Conservation (phyloP, 306 rosid species). For the Citrullus colocynthis region DNA sequence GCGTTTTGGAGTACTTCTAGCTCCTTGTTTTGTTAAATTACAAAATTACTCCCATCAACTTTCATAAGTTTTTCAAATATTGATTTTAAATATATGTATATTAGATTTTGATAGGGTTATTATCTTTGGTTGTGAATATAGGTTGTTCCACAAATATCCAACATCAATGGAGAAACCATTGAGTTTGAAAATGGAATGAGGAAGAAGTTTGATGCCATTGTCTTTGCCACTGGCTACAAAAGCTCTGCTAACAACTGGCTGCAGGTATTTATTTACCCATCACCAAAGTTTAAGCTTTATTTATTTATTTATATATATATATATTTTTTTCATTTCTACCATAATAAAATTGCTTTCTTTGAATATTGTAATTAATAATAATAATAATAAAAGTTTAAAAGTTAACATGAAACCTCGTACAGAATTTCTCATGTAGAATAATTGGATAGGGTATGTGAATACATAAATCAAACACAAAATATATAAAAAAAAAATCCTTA, state of each 20-base stretch:
- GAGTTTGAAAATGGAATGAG: conserved; percentile 19
- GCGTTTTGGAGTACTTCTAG: too few species aligned
- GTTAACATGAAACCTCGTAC: too few species aligned
- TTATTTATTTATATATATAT: not conserved
- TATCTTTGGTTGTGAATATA: not conserved
- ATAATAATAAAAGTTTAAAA: too few species aligned
- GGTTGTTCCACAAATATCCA: conserved; percentile 34
- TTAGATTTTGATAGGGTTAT: not conserved
- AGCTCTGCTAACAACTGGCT: conserved; percentile 40
- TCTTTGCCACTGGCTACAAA: conserved; percentile 57
- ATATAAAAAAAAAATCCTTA: too few species aligned
- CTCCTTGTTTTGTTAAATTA: too few species aligned
- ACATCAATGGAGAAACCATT: conserved; percentile 22
- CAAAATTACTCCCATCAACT: too few species aligned
- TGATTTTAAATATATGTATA: too few species aligned
- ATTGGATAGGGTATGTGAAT: too few species aligned
- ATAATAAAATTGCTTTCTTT: not conserved
- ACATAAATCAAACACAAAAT: too few species aligned
- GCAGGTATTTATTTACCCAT: conserved; percentile 22
- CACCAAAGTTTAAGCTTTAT: not conserved
- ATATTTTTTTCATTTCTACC: not conserved
- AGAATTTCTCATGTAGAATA: too few species aligned
- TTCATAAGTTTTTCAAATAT: too few species aligned
- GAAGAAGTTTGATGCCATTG: conserved; percentile 33
- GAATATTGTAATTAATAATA: too few species aligned